A percentile compares a stretch with the other conserved stretches of the same genome.
These are phyloP conservation scores for Trichoderma simmonsii DNA, from an alignment of 2,329 filamentous ascomycete genomes.

Conservation along the genomic window DNA sequence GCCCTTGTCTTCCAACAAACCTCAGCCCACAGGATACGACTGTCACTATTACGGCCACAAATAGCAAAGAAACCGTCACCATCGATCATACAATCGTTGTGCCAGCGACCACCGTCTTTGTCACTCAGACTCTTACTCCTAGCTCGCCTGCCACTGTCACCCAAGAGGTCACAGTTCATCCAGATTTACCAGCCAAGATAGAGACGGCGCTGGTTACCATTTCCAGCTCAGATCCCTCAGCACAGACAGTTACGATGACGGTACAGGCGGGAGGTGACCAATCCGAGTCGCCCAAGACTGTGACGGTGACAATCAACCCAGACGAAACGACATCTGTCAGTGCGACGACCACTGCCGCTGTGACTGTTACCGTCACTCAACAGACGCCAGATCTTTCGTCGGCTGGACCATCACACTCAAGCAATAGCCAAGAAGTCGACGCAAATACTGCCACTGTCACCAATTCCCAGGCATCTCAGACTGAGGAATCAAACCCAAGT, in stretches of 20 bases:
- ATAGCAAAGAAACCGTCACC: slow-evolving; percentile 29
- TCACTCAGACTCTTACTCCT: slow-evolving; percentile 13
- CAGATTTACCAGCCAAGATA: slow-evolving; percentile 16
- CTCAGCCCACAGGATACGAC: slow-evolving; percentile 21
- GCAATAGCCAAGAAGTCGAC: neutral
- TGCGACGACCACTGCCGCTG: neutral
- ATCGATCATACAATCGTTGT: slow-evolving; percentile 26
- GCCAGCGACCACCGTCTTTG: slow-evolving; percentile 20
- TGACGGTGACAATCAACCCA: slow-evolving; percentile 18
- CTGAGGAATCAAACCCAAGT: neutral
- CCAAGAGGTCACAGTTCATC: slow-evolving; percentile 18
- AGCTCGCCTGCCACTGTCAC: neutral
- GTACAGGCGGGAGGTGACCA: slow-evolving; percentile 21
- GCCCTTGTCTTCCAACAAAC: slow-evolving; percentile 28
- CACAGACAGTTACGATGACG: slow-evolving; percentile 24
- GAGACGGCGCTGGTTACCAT: slow-evolving; percentile 1
- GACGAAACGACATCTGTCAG: neutral
- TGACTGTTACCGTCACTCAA: neutral
- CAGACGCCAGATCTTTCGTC: neutral
- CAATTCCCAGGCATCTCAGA: neutral
- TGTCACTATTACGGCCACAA: slow-evolving; percentile 27
- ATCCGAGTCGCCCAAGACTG: slow-evolving; percentile 18
- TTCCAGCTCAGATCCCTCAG: neutral
- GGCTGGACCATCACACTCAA: neutral
- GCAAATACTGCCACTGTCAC: neutral